Percentiles rank a stretch among this genome's conserved stretches.
Evolutionary conservation across 192 early-diverging fungal genomes (phyloP).

Genomic region (Kappamyces sp.): DNA sequence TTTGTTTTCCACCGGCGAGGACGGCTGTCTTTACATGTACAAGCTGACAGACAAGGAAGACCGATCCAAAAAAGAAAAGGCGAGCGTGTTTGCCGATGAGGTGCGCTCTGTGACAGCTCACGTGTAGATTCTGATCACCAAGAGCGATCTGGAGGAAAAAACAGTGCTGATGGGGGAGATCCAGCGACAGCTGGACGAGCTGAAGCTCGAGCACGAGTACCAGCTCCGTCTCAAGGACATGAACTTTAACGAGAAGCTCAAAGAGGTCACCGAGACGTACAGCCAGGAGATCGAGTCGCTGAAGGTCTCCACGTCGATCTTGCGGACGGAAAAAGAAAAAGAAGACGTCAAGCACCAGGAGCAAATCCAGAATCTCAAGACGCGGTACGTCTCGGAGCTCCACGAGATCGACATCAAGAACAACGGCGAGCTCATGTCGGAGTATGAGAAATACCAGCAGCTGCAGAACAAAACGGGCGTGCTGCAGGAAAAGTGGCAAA

Average conservation of each 20-base stretch:
- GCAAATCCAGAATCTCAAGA: conserved; percentile 22
- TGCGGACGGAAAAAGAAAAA: conserved; percentile 51
- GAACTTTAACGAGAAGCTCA: conserved; percentile 56
- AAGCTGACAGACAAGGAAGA: conserved; percentile 42
- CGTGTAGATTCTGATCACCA: conserved; percentile 49
- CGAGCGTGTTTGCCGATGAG: conserved; percentile 45
- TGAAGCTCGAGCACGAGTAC: conserved; percentile 61
- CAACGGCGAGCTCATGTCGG: conserved; percentile 50
- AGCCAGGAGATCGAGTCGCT: conserved; percentile 49
- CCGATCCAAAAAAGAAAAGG: conserved; percentile 19
- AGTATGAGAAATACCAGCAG: conserved; percentile 55
- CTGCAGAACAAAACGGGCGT: conserved; percentile 25
- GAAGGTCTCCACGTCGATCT: conserved; percentile 36
- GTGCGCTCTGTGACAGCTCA: conserved; percentile 20
- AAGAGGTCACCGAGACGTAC: conserved; percentile 49
- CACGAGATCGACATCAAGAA: conserved; percentile 49
- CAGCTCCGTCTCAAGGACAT: conserved; percentile 57
- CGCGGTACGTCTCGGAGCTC: conserved; percentile 32
- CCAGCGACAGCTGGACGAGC: conserved; percentile 43
- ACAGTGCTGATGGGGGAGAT: conserved; percentile 44
- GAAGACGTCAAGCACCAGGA: conserved; percentile 52
- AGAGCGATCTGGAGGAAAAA: conserved; percentile 56
- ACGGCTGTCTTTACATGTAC: conserved; percentile 46
- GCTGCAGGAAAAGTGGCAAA: conserved; percentile 46
- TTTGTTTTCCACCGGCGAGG: conserved; percentile 43